A percentile compares a stretch with the other conserved stretches of the same genome.
Conservation (phyloP, 257 asterid species). For the Primulina eburnea region DNA sequence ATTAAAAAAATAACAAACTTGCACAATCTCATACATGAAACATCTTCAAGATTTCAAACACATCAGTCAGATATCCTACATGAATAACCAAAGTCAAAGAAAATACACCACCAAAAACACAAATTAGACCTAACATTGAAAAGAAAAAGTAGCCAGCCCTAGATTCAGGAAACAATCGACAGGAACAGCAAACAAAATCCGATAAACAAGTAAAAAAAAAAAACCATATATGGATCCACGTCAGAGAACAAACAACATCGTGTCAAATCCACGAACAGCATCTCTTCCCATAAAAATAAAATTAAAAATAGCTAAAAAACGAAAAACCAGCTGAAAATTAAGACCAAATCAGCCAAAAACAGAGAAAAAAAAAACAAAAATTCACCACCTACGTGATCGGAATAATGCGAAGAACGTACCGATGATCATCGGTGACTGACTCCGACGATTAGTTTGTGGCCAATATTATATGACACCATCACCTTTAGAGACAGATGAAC, state of each 20-base stretch:
- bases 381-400: conserved; percentile 32
- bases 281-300: background rate
- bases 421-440: conserved; percentile 57
- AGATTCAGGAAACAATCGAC: background rate
- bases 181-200: conserved; percentile 2
- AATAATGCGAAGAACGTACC: conserved; percentile 37
- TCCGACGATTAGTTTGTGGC: conserved; percentile 35
- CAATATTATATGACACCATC: conserved; percentile 35
- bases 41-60: background rate
- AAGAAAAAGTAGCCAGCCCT: background rate
- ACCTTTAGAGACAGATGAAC: conserved; percentile 29
- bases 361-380: background rate
- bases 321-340: conserved; percentile 5
- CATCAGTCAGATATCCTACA: background rate
- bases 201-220: conserved; percentile 8
- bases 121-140: background rate
- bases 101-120: background rate
- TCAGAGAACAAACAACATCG: background rate
- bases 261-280: conserved; percentile 3
- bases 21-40: background rate
- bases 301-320: background rate
- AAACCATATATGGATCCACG: conserved; percentile 24
- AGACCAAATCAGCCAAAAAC: background rate
- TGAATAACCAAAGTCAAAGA: background rate
- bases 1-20: no score